Percentiles rank a stretch among this genome's conserved stretches.
These are phyloP conservation scores for Aspergillus saccharolyticus DNA, from an alignment of 495 filamentous ascomycete species.

Conservation along the genomic window DNA sequence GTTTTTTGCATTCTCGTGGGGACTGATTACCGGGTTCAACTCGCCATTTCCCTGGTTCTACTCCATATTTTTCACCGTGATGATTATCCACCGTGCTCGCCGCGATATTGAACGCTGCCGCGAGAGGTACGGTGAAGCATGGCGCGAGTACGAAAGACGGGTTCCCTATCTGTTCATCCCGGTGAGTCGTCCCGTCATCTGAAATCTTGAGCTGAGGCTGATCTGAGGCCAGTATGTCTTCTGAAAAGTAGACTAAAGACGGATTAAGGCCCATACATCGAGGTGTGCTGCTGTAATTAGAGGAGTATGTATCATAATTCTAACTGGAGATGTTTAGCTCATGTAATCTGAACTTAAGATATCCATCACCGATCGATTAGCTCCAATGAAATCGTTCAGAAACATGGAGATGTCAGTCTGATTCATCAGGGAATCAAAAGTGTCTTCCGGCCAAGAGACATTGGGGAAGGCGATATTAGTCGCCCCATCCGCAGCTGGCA, in stretches of 20 bases:
- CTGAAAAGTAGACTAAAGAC: not conserved
- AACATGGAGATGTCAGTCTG: slow-evolving; percentile 24
- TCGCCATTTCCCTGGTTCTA: slow-evolving; percentile 85
- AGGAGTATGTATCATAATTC: not conserved
- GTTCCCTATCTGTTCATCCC: slow-evolving; percentile 95
- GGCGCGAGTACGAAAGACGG: slow-evolving; percentile 77
- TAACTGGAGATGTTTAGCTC: slow-evolving; percentile 3
- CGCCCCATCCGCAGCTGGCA: slow-evolving; percentile 13
- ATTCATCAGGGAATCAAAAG: slow-evolving; percentile 16
- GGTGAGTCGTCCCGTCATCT: slow-evolving; percentile 49
- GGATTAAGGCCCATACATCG: too few species aligned
- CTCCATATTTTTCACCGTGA: slow-evolving; percentile 75
- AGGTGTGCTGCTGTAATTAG: too few species aligned
- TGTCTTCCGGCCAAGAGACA: slow-evolving; percentile 21
- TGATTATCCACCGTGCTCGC: slow-evolving; percentile 82
- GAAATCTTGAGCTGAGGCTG: not conserved
- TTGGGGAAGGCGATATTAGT: slow-evolving; percentile 21
- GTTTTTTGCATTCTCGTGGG: slow-evolving; percentile 70
- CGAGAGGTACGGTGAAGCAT: slow-evolving; percentile 83
- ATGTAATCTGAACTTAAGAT: slow-evolving; percentile 20
- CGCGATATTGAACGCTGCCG: slow-evolving; percentile 79
- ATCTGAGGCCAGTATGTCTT: slow-evolving; percentile 13
- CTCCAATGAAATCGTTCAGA: slow-evolving; percentile 24
- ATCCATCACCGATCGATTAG: slow-evolving; percentile 23
- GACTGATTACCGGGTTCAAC: slow-evolving; percentile 56